Evolutionary conservation across 1,284 basidiomycete species (phyloP), one percentile per base, ranked within the genome.

Genomic region (Fomitopsis schrenkii): DNA sequence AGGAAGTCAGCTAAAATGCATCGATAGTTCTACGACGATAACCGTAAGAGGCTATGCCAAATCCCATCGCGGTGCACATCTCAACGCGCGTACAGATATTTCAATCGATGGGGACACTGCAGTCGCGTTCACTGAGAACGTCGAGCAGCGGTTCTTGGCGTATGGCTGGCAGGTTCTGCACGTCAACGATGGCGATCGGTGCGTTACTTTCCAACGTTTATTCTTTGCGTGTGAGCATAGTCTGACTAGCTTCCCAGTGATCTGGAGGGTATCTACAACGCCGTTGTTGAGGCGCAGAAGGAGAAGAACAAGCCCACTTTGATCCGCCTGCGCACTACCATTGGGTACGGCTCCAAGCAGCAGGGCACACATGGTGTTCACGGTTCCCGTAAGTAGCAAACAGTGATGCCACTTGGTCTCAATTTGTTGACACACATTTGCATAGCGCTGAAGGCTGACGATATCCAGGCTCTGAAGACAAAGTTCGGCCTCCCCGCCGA

Each of bases 21-120:
- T 10, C 59, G 55, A 19, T 62, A 91, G 90, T 82, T 96, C 71
- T 96, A 94, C 75, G 94, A 96, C 72, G 91, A 95, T 77, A 94
- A 94, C 78, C 88, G 90, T 93, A 75, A 70, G 87, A 55, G 26
- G 4, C 22, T 9, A 17, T 30, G 26, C 4, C 14, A 5, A 22
- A 15, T 33, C n/a, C 5, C 22, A 10, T 30, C 3, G 26, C 6
- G 26, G 10, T 26, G 28, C 22, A 30, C 10, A 33, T 33, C 28
- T 30, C 30, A n/a, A 50, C 8, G 48, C 28, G 28, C 14, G 8
- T 50, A 8, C 72, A 97, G 91, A 93, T 75, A 97, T 98, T 76
- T 94, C 95, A 67, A 97, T 98, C 71, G 95, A 98, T 76, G 95
- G 95, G 70, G 87, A 95, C 78, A 97, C 95, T 66, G 87, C 86